phyloP scores from a whole-genome alignment of 2,329 filamentous ascomycete genomes.

The Pseudogymnoascus sp. region DNA sequence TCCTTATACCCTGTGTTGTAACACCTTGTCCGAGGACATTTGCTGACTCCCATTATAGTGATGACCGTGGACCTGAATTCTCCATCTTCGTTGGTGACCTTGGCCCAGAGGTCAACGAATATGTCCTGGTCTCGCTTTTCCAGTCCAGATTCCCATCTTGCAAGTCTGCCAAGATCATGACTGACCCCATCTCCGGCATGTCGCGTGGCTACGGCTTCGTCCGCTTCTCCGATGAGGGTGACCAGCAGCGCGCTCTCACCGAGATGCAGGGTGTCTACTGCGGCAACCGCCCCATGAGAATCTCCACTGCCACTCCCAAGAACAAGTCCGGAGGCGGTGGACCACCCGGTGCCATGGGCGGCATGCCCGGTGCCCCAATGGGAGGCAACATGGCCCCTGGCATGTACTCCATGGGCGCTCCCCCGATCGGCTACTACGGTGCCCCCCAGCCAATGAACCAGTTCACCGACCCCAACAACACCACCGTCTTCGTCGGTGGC shows the following conservation, averaged over 20 bases:
- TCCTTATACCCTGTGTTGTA: constrained; percentile 23
- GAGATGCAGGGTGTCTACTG: constrained; percentile 99
- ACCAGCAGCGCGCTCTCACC: constrained; percentile 88
- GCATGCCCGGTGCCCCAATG: constrained; percentile 40
- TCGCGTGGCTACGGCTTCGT: constrained; percentile 97
- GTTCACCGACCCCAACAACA: constrained; percentile 99
- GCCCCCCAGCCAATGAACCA: constrained; percentile 89
- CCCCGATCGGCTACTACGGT: constrained; percentile 59
- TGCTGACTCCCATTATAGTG: constrained; percentile 43
- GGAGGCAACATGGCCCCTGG: constrained; percentile 39
- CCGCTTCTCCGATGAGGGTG: constrained; percentile 88
- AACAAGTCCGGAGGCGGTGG: constrained; percentile 56
- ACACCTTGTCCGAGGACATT: constrained; percentile 9
- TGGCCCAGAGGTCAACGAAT: constrained; percentile 97
- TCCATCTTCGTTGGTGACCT: constrained; percentile 98
- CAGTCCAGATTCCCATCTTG: constrained; percentile 92
- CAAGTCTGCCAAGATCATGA: constrained; percentile 99
- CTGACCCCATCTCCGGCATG: constrained; percentile 94
- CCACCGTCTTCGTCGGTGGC: constrained; percentile 95
- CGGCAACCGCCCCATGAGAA: constrained; percentile 96
- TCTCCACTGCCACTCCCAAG: constrained; percentile 96
- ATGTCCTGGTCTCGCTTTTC: constrained; percentile 93
- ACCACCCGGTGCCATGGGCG: constrained; percentile 45
- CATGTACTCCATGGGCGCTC: constrained; percentile 61
- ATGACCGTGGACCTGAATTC: constrained; percentile 92